Percentiles rank a stretch among this genome's conserved stretches.
Evolutionary conservation across 192 early-diverging fungal genomes (phyloP).

Genomic region (Backusella luteola): DNA sequence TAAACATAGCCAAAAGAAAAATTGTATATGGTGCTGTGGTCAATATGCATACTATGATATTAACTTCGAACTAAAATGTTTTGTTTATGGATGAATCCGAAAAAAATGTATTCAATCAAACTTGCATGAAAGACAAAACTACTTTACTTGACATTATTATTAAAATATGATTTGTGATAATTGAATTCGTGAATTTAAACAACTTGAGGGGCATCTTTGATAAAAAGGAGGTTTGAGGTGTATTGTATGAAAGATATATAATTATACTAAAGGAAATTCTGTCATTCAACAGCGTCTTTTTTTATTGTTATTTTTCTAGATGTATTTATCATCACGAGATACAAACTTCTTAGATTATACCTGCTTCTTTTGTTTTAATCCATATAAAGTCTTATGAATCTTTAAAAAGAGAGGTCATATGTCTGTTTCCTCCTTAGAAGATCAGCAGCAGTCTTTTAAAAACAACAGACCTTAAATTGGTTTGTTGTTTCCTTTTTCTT

Average conservation of each 20-base stretch:
- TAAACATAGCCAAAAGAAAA: not conserved
- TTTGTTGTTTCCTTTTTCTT: not conserved
- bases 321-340: conserved; percentile 5
- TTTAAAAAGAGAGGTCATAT: not conserved
- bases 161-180: not conserved
- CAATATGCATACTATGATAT: not conserved
- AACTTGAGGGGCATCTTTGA: not conserved
- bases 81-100: conserved; percentile 4
- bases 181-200: conserved; percentile 4
- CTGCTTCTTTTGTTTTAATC: not conserved
- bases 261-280: not conserved
- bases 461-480: not conserved
- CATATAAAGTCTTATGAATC: not conserved
- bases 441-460: conserved; percentile 8
- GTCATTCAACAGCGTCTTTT: not conserved
- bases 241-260: not conserved
- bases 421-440: not conserved
- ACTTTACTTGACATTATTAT: not conserved
- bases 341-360: conserved; percentile 2
- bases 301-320: not conserved
- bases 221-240: not conserved
- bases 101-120: conserved; percentile 5
- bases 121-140: not conserved
- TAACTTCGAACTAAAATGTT: not conserved
- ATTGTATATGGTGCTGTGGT: not conserved